Conservation (phyloP, 129 eudicot species). For the Flaveria linearis region DNA sequence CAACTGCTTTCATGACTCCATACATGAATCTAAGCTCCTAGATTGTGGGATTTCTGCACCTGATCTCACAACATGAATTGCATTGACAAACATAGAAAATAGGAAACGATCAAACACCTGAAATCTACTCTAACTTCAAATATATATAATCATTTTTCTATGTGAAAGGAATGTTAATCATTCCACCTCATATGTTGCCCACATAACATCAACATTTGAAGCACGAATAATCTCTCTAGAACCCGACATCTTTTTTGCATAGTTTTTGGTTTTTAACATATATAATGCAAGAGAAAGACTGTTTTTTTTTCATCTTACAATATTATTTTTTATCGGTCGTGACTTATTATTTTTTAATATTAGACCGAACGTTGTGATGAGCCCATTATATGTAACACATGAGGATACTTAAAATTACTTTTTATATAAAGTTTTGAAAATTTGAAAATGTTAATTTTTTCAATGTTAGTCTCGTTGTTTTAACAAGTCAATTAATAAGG, state of each 20-base stretch:
- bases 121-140: conserved; percentile 43
- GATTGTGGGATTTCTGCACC: conserved; percentile 54
- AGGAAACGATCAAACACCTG: conserved; percentile 51
- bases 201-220: conserved; percentile 57
- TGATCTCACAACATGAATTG: conserved; percentile 45
- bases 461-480: too few relatives aligned
- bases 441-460: too few relatives aligned
- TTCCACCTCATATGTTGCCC: conserved; percentile 56
- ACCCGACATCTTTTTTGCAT: conserved; percentile 40
- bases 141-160: conserved; percentile 51
- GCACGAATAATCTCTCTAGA: conserved; percentile 52
- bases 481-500: too few relatives aligned
- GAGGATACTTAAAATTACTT: too few relatives aligned
- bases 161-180: conserved; percentile 51
- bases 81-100: conserved; percentile 60
- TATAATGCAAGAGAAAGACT: conserved; percentile 59
- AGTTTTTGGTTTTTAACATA: conserved; percentile 55
- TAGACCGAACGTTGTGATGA: too few relatives aligned
- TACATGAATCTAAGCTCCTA: conserved; percentile 65
- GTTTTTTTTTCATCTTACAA: conserved; percentile 44
- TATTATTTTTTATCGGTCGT: too few relatives aligned
- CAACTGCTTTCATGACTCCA: conserved; percentile 50
- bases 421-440: too few relatives aligned
- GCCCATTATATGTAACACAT: too few relatives aligned
- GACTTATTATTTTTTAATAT: too few relatives aligned